A percentile compares a stretch with the other conserved stretches of the same genome.
phyloP scores from a whole-genome alignment of 140 eudicot species.

The Ambrosia hybrid region DNA sequence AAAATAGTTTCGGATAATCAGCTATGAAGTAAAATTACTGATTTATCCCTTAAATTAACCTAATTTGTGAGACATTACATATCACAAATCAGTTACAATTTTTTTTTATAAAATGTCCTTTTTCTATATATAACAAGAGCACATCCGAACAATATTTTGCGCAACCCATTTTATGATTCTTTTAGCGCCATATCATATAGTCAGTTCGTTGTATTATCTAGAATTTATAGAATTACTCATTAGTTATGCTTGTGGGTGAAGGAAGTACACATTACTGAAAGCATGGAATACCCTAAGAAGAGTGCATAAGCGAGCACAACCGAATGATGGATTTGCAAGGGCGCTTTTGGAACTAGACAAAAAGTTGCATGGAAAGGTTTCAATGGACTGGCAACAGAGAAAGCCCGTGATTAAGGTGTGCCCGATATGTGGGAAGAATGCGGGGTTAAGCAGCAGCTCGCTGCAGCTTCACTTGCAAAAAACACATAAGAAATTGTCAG shows the following conservation, averaged over 20 bases:
- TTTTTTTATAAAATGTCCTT: background rate
- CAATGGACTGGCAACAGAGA: slow-evolving; percentile 97
- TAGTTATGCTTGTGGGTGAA: slow-evolving; percentile 30
- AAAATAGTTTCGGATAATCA: background rate
- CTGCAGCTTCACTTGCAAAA: slow-evolving; percentile 91
- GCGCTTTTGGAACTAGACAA: slow-evolving; percentile 68
- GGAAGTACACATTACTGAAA: slow-evolving; percentile 66
- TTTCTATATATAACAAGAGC: background rate
- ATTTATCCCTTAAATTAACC: background rate
- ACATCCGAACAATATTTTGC: background rate
- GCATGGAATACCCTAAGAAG: slow-evolving; percentile 80
- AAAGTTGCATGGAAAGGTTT: slow-evolving; percentile 77
- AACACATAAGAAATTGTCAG: slow-evolving; percentile 77
- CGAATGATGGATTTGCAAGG: slow-evolving; percentile 92
- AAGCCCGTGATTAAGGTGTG: slow-evolving; percentile 81
- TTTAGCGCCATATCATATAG: background rate
- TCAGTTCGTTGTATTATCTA: background rate
- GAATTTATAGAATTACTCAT: background rate
- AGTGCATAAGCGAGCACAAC: slow-evolving; percentile 94
- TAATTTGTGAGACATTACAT: background rate
- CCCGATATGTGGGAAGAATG: slow-evolving; percentile 89
- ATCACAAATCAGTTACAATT: background rate
- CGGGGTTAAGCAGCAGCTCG: slow-evolving; percentile 90
- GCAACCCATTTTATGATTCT: background rate
- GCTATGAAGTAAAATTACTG: background rate